Evolutionary conservation across 805 yeast species (phyloP), one percentile per base, ranked within the genome.

Genomic region (Naumovozyma baii): DNA sequence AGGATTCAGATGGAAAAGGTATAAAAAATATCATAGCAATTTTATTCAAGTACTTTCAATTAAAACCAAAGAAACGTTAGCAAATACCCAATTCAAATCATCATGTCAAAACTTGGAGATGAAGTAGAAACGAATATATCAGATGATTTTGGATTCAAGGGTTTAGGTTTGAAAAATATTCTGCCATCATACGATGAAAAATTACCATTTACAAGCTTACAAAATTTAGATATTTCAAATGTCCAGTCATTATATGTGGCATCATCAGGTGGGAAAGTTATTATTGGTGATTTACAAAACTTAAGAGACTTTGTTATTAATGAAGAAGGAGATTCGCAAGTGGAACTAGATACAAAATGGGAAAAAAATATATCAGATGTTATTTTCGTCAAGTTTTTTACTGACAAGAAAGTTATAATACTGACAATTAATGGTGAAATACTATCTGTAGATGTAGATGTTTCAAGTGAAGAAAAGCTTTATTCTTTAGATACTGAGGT

Each of bases 71-170:
- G 26, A 22, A 10, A 22, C 9, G 26, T 22, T 10, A 22, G 10
- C 26, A 22, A 10, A 22, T 7, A 10, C 10, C 26, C 10, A 22
- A 22, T 10, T 10, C 33, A 18, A 15, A 3, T n/a, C n/a, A 44
- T 13, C 16, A 50, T 48, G 54, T 41, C 55, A 18, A 14, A 34
- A 12, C 15, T 51, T 15, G 5, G 15, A 5, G 50, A 45, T 4
- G 61, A 56, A 36, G 38, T 55, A 29, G 44, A 43, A 7, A 54
- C 60, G 2, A 32, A 39, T 20, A 55, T 47, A 4, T 55, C 70
- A 3, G 70, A 68, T 42, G 70, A 68, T 46, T 61, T 67, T 42
- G 75, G 75, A 4, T 72, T 70, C 57, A 68, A 62, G 43, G 49
- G 59, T 26, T 31, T 66, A 8, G 69, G 67, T 13, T 42, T 49